Conservation (phyloP, 345 rosid genomes). For the Citropsis articulata region DNA sequence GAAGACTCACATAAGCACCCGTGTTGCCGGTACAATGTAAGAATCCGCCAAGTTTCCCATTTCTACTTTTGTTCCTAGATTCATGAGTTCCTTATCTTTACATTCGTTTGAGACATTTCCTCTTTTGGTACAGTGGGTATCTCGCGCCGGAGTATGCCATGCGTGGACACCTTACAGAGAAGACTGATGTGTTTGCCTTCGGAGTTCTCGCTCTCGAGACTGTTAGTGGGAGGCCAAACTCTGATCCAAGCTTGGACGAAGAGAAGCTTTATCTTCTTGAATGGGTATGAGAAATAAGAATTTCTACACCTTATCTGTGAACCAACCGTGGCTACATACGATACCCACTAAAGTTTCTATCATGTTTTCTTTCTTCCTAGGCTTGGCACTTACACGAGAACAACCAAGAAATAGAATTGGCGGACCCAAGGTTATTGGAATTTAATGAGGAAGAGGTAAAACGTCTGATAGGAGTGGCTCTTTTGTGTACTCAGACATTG, state of each 20-base stretch:
- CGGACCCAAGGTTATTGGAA: constrained; percentile 33
- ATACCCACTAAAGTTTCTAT: not conserved
- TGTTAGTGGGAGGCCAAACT: constrained; percentile 28
- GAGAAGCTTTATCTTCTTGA: constrained; percentile 23
- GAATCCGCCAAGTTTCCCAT: not conserved
- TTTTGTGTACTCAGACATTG: constrained; percentile 62
- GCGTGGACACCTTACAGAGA: constrained; percentile 41
- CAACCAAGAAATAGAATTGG: constrained; percentile 36
- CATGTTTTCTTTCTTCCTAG: constrained; percentile 21
- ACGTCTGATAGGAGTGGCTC: constrained; percentile 51
- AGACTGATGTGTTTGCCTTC: constrained; percentile 32
- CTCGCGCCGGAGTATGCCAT: constrained; percentile 47
- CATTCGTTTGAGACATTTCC: not conserved
- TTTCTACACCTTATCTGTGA: not conserved
- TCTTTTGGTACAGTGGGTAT: not conserved
- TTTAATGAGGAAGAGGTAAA: constrained; percentile 44
- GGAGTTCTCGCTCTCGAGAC: constrained; percentile 9
- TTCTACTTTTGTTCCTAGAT: not conserved
- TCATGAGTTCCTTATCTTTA: not conserved
- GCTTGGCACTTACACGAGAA: constrained; percentile 59
- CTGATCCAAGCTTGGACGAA: constrained; percentile 41
- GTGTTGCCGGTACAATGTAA: constrained; percentile 61
- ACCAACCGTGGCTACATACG: not conserved
- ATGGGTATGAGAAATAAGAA: constrained; percentile 35
- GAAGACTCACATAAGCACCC: constrained; percentile 58